These are phyloP conservation scores for Rhododendron simsii DNA, from an alignment of 148 eudicot genomes.

Conservation along the genomic window DNA sequence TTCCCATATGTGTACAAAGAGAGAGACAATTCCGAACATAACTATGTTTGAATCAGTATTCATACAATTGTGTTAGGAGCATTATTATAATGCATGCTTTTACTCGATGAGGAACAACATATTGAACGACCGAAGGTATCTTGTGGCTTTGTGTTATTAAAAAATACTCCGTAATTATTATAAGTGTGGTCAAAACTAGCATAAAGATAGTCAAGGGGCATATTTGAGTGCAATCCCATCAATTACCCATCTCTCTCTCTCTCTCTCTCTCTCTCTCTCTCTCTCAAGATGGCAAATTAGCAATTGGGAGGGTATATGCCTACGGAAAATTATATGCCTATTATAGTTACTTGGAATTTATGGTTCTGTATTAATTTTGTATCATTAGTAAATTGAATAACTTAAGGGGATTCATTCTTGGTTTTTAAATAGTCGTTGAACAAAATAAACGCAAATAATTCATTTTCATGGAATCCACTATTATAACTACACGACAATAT, in stretches of 20 bases:
- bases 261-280: background rate
- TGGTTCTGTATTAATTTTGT: background rate
- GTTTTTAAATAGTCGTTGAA: background rate
- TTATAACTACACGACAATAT: background rate
- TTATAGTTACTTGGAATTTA: background rate
- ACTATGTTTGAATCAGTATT: background rate
- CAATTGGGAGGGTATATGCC: background rate
- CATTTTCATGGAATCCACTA: background rate
- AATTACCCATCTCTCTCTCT: background rate
- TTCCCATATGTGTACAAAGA: too few relatives aligned
- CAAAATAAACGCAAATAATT: background rate
- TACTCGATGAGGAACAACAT: background rate
- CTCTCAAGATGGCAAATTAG: background rate
- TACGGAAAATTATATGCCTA: background rate
- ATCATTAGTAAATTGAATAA: background rate
- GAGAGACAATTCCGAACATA: background rate
- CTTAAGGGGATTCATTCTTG: background rate
- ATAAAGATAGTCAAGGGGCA: conserved; percentile 9
- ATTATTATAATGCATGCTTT: background rate
- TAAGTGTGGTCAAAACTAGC: conserved; percentile 6
- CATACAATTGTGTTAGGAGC: background rate
- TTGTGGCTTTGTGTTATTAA: background rate
- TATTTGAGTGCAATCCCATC: conserved; percentile 25
- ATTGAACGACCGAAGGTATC: background rate
- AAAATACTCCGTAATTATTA: background rate